Evolutionary conservation across 2,329 filamentous ascomycete genomes (phyloP).

Genomic region (Diaporthe amygdali): DNA sequence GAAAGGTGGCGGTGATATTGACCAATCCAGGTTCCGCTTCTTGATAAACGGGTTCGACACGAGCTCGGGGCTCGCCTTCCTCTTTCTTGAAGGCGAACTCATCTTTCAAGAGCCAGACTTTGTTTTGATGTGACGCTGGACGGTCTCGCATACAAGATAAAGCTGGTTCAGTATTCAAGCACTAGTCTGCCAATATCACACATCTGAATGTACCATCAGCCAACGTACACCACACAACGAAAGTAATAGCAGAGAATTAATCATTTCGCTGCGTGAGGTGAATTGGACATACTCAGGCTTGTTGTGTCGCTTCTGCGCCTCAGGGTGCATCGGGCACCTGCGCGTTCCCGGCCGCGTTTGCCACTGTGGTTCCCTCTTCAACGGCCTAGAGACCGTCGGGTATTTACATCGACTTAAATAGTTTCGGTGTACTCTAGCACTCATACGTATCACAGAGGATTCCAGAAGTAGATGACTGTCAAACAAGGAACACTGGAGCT

Average conservation of each 20-base stretch:
- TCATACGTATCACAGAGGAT: neutral
- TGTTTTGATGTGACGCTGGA: constrained; percentile 32
- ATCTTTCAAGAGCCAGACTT: neutral
- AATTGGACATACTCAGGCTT: too few species aligned
- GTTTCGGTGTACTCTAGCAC: neutral
- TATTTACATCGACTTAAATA: neutral
- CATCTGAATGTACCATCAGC: neutral
- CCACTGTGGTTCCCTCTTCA: neutral
- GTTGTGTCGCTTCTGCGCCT: neutral
- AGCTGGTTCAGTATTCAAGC: neutral
- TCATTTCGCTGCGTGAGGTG: too few species aligned
- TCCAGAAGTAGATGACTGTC: neutral
- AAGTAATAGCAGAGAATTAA: neutral
- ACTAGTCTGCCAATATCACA: too few species aligned
- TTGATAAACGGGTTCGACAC: constrained; percentile 54
- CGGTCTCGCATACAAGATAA: constrained; percentile 28
- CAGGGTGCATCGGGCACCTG: neutral
- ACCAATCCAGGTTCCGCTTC: constrained; percentile 50
- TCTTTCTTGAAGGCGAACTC: neutral
- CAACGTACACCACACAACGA: too few species aligned
- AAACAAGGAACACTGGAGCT: neutral
- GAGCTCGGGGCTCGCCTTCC: constrained; percentile 36
- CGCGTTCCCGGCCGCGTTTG: neutral
- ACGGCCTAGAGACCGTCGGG: neutral
- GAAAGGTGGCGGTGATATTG: constrained; percentile 20